Conservation (phyloP, 352 stramenopile genomes). For the Phytophthora multivora region DNA sequence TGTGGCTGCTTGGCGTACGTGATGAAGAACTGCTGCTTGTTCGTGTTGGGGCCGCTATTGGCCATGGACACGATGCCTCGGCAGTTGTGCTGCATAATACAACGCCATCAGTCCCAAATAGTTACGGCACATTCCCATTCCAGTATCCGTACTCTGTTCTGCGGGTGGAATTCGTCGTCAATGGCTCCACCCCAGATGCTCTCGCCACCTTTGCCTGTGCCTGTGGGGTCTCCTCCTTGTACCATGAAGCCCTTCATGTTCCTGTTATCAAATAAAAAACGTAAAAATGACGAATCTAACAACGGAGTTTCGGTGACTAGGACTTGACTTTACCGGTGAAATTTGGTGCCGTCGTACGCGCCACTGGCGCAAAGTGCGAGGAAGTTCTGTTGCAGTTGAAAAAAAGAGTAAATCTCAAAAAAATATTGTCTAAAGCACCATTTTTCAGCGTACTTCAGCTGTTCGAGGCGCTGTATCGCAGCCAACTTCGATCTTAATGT, state of each 20-base stretch:
- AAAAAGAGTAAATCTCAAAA: conserved; percentile 5
- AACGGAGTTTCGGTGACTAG: not conserved
- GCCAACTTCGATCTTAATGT: conserved; percentile 97
- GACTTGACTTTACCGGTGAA: conserved; percentile 73
- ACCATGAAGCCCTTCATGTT: conserved; percentile 92
- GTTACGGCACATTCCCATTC: no score
- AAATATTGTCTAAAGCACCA: not conserved
- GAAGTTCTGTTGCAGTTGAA: conserved; percentile 90
- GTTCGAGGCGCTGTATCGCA: conserved; percentile 93
- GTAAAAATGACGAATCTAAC: not conserved
- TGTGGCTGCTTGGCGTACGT: conserved; percentile 96
- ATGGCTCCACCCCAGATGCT: conserved; percentile 92
- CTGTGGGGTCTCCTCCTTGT: conserved; percentile 90
- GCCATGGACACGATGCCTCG: conserved; percentile 93
- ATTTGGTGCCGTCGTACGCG: conserved; percentile 90
- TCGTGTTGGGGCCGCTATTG: conserved; percentile 92
- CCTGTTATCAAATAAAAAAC: conserved; percentile 23
- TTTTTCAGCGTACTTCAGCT: conserved; percentile 58
- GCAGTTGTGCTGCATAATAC: conserved; percentile 76
- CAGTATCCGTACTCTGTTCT: conserved; percentile 61
- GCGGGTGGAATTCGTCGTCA: conserved; percentile 92
- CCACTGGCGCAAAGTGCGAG: conserved; percentile 93
- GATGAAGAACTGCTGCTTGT: conserved; percentile 98
- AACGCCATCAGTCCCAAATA: not conserved
- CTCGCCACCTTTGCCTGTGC: conserved; percentile 90